Percentiles rank a stretch among this genome's conserved stretches.
phyloP scores from a whole-genome alignment of 306 rosid species.

The Purshia tridentata region DNA sequence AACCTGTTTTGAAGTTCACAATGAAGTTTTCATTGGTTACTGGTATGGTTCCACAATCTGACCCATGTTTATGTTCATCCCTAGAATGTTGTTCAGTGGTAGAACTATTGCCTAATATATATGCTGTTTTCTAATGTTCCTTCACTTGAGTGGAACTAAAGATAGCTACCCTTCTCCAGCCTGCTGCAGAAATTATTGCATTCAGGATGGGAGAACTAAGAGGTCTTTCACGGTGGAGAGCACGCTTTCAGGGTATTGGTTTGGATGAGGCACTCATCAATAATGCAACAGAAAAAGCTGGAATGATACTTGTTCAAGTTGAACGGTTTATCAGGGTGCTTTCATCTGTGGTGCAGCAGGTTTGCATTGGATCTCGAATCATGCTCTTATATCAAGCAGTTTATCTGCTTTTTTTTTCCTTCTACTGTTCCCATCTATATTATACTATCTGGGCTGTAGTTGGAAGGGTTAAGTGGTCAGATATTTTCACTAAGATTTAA shows the following conservation, averaged over 20 bases:
- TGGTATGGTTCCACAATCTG: not conserved
- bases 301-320: slow-evolving; percentile 92
- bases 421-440: not conserved
- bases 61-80: not conserved
- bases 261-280: slow-evolving; percentile 76
- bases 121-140: slow-evolving; percentile 1
- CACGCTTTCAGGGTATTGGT: slow-evolving; percentile 77
- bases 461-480: not conserved
- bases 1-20: not conserved
- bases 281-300: slow-evolving; percentile 81
- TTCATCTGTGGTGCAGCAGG: slow-evolving; percentile 94
- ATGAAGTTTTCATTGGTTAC: not conserved
- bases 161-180: slow-evolving; percentile 46
- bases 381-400: slow-evolving; percentile 17
- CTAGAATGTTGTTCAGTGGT: slow-evolving; percentile 6
- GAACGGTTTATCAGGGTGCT: slow-evolving; percentile 91
- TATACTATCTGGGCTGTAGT: slow-evolving; percentile 3
- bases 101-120: not conserved
- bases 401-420: not conserved
- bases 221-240: slow-evolving; percentile 94
- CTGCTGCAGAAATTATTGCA: slow-evolving; percentile 91
- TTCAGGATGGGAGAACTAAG: slow-evolving; percentile 93
- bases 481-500: not conserved
- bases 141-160: slow-evolving; percentile 28
- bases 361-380: slow-evolving; percentile 33